A percentile compares a stretch with the other conserved stretches of the same genome.
These are phyloP conservation scores for Stagonosporopsis cucurbitacearum DNA, from an alignment of 2,329 filamentous ascomycete species.

Conservation along the genomic window DNA sequence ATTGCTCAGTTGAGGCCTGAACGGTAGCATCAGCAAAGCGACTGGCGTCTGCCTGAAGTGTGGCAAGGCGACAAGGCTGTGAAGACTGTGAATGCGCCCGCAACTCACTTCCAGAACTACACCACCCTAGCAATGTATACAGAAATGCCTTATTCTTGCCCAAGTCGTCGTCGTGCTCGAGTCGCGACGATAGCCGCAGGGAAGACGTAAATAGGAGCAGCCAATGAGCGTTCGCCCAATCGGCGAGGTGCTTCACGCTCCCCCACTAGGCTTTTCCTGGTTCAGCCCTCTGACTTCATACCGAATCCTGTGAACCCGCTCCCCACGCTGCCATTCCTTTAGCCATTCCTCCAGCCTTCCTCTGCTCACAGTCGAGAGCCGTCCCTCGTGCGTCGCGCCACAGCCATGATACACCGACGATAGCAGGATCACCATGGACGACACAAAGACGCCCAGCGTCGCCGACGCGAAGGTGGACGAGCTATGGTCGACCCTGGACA, in stretches of 20 bases:
- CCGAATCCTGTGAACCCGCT: slow-evolving; percentile 31
- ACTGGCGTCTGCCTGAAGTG: background rate
- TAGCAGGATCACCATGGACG: slow-evolving; percentile 65
- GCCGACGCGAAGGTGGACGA: slow-evolving; percentile 81
- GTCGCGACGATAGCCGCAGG: slow-evolving; percentile 7
- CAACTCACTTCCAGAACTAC: background rate
- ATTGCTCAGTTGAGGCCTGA: background rate
- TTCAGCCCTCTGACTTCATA: slow-evolving; percentile 37
- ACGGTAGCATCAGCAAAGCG: background rate
- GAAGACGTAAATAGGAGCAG: slow-evolving; percentile 2
- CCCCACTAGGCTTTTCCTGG: slow-evolving; percentile 35
- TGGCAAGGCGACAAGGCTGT: background rate
- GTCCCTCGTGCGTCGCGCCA: slow-evolving; percentile 32
- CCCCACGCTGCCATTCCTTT: slow-evolving; percentile 31
- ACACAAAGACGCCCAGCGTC: slow-evolving; percentile 77
- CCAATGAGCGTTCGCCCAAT: slow-evolving; percentile 30
- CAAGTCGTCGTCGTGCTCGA: background rate
- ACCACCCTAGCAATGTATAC: background rate
- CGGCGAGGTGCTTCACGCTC: slow-evolving; percentile 4
- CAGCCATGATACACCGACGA: slow-evolving; percentile 50
- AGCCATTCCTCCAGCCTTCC: slow-evolving; percentile 17
- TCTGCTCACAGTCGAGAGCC: slow-evolving; percentile 29
- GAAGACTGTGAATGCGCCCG: background rate
- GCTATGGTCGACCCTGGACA: slow-evolving; percentile 85
- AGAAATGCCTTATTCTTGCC: background rate